Conservation (phyloP, 2,329 filamentous ascomycete genomes). For the Coniochaeta sp. region DNA sequence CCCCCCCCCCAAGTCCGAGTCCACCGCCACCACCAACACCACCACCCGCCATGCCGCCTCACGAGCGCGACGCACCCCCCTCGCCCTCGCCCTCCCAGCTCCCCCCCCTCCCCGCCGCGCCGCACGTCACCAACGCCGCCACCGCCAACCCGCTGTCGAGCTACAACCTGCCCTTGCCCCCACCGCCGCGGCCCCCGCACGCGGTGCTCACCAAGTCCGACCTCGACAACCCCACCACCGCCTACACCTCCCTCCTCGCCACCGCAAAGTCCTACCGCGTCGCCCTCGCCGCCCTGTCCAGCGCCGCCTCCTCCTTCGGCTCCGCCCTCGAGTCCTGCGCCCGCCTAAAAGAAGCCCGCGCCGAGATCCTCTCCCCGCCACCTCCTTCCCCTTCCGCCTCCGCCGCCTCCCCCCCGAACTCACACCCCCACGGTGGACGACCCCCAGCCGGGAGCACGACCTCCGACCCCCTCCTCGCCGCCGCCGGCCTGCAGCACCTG, state of each 20-base stretch:
- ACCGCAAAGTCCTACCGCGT: constrained; percentile 58
- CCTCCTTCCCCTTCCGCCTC: constrained; percentile 40
- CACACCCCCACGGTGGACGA: no score
- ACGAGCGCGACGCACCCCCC: constrained; percentile 23
- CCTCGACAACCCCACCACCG: constrained; percentile 53
- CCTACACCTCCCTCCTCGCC: constrained; percentile 54
- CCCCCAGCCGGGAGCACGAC: constrained; percentile 42
- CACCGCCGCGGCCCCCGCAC: constrained; percentile 48
- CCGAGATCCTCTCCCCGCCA: constrained; percentile 44
- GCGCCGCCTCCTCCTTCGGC: constrained; percentile 56
- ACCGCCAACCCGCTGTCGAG: constrained; percentile 53
- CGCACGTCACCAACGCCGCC: constrained; percentile 56
- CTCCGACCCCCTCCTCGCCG: constrained; percentile 54
- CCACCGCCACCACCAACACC: constrained; percentile 6
- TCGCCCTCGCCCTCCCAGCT: constrained; percentile 50
- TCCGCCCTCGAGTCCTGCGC: constrained; percentile 60
- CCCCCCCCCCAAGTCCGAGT: no score
- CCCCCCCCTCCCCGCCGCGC: constrained; percentile 54
- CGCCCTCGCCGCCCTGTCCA: constrained; percentile 53
- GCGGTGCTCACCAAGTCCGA: constrained; percentile 56
- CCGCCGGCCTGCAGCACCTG: constrained; percentile 59
- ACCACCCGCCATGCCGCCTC: constrained; percentile 14
- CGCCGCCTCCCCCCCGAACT: no score
- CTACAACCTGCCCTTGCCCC: constrained; percentile 54
- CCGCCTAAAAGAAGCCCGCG: constrained; percentile 59